Base-by-base conservation (phyloP, 345 rosid species). In the Hibiscus syriacus region DNA sequence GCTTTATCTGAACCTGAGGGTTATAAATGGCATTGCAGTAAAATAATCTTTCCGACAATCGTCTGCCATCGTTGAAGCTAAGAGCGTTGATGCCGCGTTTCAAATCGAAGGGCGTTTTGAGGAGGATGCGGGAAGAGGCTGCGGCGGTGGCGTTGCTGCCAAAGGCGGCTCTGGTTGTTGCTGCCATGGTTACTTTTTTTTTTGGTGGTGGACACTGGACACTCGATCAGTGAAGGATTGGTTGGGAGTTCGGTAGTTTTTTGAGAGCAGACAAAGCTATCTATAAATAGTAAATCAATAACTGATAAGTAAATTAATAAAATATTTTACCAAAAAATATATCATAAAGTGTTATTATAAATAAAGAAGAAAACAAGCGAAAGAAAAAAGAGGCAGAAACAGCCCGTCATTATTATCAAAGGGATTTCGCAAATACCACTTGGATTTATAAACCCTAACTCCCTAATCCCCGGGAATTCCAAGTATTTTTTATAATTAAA, bases 11-110 rank as follows among this genome's bases (percentile, higher is more conserved):
- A 38, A 61, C 41, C 59, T 61, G 67, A 49, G 60, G 68, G 60
- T 70, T 70, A 36, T 48, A 49, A 62, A 70, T 64, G 65, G 74
- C 69, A 54, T 54, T 72, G 64, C 69, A 59, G 30, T 54, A 41
- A 19, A 59, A 60, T 11, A 29, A 59, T 13, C 59, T 7, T 5
- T 60, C 19, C 1, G 55, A 22, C 36, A 46, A 25, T 56, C 49
- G 38, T 53, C 46, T 46, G 34, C 49, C 48, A 32, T 25, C 17
- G n/a, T 17, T 10, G 55, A 49, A 60, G 72, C 45, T 12, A 0
- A 59, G 41, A 32, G 57, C 11, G 17, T 14, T 63, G 36, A 20
- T 0, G 34, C 49, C 6, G 22, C 55, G 72, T 39, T 43, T 70
- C 38, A 59, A 25, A 59, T 25, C 46, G 22, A 57, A 70, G 1